phyloP scores from a whole-genome alignment of 2,329 filamentous ascomycete genomes.

The Fusarium setosum region DNA sequence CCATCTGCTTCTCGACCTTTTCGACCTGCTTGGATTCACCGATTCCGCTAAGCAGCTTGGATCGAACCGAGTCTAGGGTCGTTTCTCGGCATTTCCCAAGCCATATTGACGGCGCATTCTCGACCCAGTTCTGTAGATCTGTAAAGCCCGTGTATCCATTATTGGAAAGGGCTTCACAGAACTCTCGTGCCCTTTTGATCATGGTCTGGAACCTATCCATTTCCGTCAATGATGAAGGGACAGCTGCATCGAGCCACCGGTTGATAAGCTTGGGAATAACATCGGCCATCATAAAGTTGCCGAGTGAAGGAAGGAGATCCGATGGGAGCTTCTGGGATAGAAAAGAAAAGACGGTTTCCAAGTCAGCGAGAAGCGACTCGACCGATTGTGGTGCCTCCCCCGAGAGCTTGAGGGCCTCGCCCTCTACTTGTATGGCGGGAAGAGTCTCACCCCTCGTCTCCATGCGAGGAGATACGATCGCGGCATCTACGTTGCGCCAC shows the following conservation, averaged over 20 bases:
- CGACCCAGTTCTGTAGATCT: constrained; percentile 82
- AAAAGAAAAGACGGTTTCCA: constrained; percentile 63
- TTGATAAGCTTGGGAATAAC: constrained; percentile 76
- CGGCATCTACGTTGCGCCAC: constrained; percentile 71
- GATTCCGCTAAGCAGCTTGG: constrained; percentile 74
- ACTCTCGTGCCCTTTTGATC: constrained; percentile 71
- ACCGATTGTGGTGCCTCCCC: constrained; percentile 59
- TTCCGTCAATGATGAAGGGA: constrained; percentile 79
- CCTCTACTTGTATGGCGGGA: constrained; percentile 55
- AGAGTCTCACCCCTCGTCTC: constrained; percentile 48
- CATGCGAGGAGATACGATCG: constrained; percentile 71
- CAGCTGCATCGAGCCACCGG: constrained; percentile 79
- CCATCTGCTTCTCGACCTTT: constrained; percentile 83
- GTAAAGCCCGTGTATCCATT: constrained; percentile 72
- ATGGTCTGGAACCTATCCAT: constrained; percentile 78
- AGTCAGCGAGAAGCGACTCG: constrained; percentile 63
- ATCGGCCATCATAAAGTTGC: constrained; percentile 75
- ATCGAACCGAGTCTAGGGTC: constrained; percentile 80
- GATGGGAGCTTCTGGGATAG: constrained; percentile 63
- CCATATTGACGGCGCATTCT: constrained; percentile 85
- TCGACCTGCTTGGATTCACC: constrained; percentile 79
- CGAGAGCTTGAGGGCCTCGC: constrained; percentile 55
- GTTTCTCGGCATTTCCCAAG: constrained; percentile 84
- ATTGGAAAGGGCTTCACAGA: constrained; percentile 72
- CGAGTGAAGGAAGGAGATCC: constrained; percentile 70